Evolutionary conservation across 192 early-diverging fungal genomes (phyloP).

Genomic region (Kappamyces sp.): DNA sequence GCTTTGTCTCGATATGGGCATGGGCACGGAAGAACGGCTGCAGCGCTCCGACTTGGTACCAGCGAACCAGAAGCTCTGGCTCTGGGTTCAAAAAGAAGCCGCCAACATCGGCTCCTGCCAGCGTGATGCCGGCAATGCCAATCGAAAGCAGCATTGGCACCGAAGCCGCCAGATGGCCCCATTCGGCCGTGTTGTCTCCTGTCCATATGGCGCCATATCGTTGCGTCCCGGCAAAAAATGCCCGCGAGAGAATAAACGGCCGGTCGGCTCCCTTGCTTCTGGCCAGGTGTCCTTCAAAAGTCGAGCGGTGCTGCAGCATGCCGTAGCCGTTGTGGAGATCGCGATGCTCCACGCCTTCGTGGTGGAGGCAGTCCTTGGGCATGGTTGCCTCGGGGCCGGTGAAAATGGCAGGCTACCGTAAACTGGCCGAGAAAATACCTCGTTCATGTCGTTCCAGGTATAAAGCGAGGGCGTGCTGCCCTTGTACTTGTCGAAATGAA

Average conservation of each 20-base stretch:
- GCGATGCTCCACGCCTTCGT: constrained; percentile 86
- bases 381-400: constrained; percentile 96
- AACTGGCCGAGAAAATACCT: constrained; percentile 28
- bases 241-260: constrained; percentile 92
- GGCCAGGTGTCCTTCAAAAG: constrained; percentile 67
- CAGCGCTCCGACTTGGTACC: constrained; percentile 93
- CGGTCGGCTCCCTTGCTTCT: constrained; percentile 45
- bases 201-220: constrained; percentile 97
- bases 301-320: constrained; percentile 77
- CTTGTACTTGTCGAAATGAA: constrained; percentile 71
- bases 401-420: constrained; percentile 73
- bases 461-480: constrained; percentile 75
- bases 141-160: constrained; percentile 88
- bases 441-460: constrained; percentile 99
- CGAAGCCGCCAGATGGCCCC: constrained; percentile 77
- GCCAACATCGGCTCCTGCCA: constrained; percentile 92
- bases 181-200: constrained; percentile 88
- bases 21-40: constrained; percentile 98
- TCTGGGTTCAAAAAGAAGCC: constrained; percentile 97
- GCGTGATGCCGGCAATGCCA: constrained; percentile 80
- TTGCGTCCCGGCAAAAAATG: constrained; percentile 94
- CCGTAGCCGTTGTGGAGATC: constrained; percentile 94
- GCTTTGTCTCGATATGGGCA: constrained; percentile 94
- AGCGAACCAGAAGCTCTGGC: constrained; percentile 81
- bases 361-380: constrained; percentile 87